Evolutionary conservation across 768 basidiomycete species (phyloP).

Genomic region (Solioccasus polychromus): DNA sequence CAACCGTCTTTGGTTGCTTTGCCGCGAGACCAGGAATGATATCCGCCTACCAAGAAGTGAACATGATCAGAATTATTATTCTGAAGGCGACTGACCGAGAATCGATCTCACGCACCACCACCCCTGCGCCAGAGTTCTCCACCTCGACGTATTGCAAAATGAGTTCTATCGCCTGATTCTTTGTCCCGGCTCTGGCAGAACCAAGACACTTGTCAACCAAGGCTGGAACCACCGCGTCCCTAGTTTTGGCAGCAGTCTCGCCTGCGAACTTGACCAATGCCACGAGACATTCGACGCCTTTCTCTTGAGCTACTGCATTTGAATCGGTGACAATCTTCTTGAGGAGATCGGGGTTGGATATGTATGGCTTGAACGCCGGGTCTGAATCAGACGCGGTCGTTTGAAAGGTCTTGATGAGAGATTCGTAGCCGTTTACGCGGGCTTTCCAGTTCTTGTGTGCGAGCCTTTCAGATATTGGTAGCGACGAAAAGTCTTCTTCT

Average conservation of each 20-base stretch:
- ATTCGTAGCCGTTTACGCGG: constrained; percentile 87
- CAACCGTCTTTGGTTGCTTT: constrained; percentile 93
- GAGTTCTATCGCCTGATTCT: constrained; percentile 81
- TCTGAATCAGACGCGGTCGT: constrained; percentile 90
- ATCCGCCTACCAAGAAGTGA: constrained; percentile 51
- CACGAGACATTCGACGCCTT: constrained; percentile 87
- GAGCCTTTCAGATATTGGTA: constrained; percentile 78
- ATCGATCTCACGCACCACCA: constrained; percentile 66
- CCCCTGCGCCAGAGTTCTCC: constrained; percentile 83
- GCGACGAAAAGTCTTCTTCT: constrained; percentile 88
- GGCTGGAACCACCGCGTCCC: constrained; percentile 80
- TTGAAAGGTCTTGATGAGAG: constrained; percentile 82
- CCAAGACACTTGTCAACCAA: constrained; percentile 96
- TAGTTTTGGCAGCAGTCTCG: constrained; percentile 78
- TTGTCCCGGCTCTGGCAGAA: constrained; percentile 87
- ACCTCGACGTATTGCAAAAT: constrained; percentile 89
- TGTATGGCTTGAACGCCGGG: constrained; percentile 89
- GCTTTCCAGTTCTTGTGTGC: constrained; percentile 99
- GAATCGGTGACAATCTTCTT: constrained; percentile 88
- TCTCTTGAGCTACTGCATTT: constrained; percentile 98
- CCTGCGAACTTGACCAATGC: constrained; percentile 89
- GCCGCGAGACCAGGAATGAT: constrained; percentile 81
- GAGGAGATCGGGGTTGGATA: constrained; percentile 71
- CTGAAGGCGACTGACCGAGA: constrained; percentile 27
- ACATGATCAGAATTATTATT: constrained; percentile 24